A percentile compares a stretch with the other conserved stretches of the same genome.
These are phyloP conservation scores for Stevia rebaudiana DNA, from an alignment of 140 eudicot species.

Conservation along the genomic window DNA sequence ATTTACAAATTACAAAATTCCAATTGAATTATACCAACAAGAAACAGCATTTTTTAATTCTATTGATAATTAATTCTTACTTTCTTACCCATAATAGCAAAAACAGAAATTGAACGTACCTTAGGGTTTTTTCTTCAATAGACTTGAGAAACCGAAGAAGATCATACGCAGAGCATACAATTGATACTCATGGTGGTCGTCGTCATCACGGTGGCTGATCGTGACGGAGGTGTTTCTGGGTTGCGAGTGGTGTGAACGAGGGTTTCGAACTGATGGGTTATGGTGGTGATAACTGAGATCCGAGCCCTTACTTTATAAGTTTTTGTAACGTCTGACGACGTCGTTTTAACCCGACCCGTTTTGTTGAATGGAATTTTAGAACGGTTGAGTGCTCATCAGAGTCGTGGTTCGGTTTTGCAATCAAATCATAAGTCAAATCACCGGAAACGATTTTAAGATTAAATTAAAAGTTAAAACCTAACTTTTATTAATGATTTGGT, in stretches of 20 bases:
- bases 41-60: conserved; percentile 2
- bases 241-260: conserved; percentile 21
- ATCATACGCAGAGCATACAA: background rate
- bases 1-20: background rate
- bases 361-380: conserved; percentile 1
- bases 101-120: conserved; percentile 24
- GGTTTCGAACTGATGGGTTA: conserved; percentile 30
- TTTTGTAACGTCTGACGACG: conserved; percentile 13
- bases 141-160: conserved; percentile 14
- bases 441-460: background rate
- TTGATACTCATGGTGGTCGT: background rate
- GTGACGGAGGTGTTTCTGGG: background rate
- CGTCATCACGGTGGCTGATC: background rate
- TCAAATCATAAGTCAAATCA: too few species aligned
- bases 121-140: conserved; percentile 24
- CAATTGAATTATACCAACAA: conserved; percentile 5
- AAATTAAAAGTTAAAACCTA: background rate
- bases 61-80: conserved; percentile 2
- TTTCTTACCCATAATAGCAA: background rate
- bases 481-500: too few species aligned
- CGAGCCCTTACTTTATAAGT: conserved; percentile 31
- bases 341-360: conserved; percentile 19
- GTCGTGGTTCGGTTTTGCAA: background rate
- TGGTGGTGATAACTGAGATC: conserved; percentile 35
- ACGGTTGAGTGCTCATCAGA: background rate